Evolutionary conservation across 1,284 basidiomycete genomes (phyloP), one percentile per base, ranked within the genome.

Genomic region (Austroboletus olivaceoglutinosus): DNA sequence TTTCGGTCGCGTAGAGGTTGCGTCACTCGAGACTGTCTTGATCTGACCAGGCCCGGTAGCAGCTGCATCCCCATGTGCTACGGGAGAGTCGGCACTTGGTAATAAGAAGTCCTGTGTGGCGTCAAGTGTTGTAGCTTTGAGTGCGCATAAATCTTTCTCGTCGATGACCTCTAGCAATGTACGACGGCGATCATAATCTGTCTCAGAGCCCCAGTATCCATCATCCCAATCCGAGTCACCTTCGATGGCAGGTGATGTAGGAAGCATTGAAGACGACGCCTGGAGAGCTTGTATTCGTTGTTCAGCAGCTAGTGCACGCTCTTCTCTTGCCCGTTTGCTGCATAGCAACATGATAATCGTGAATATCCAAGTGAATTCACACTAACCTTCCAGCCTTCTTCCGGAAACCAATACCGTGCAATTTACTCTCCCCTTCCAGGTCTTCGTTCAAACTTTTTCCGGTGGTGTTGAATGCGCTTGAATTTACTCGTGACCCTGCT

Each of bases 241-340:
- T 23, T 19, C 47, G 5, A 11, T 15, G 7, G 21, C 38, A 19
- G 47, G 27, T 40, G 45, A 29, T 6, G n/a, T 22, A 15, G 33
- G 27, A 48, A n/a, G 18, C 18, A 9, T 31, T n/a, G 53, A 57
- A 40, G 52, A 44, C 16, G 55, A 47, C 15, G 37, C 33, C 58
- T 76, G 73, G 37, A 83, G 58, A 10, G 72, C 45, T 43, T 70
- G 68, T 11, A 87, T 47, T 33, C 89, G 75, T 23, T 72, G 74
- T 68, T 91, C 86, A 11, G 78, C 80, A n/a, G 88, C 89, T 30
- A 81, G 55, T 3, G 86, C 86, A 48, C 88, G 75, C 60, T 88
- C 86, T 56, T 89, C 86, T 51, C 87, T 73, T 13, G 88, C 89
- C 23, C 83, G 76, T 63, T 88, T 88, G 61, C 89, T 91, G 55